Evolutionary conservation across 345 rosid genomes (phyloP), one percentile per base, ranked within the genome.

Genomic region (Salix purpurea): DNA sequence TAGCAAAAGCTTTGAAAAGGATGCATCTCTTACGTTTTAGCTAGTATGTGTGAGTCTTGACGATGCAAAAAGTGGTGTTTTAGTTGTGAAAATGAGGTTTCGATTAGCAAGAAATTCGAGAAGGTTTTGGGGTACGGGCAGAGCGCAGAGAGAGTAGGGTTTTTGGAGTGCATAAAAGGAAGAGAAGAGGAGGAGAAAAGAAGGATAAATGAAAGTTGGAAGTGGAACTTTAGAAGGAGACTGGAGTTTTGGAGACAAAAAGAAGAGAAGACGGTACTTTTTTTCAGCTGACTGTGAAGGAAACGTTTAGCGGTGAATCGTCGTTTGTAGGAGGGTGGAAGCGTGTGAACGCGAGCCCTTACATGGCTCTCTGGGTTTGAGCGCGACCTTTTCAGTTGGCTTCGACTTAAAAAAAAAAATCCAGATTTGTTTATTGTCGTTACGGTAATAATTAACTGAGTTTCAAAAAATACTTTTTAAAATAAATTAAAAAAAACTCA

Each of bases 1-100:
- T 65, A 61, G 72, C 64, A 30, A 5, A 26, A 77, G 46, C 70
- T 58, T 70, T 70, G 70, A 66, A 79, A 24, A 34, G 90, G 86
- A 67, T 81, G 72, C 90, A 85, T 83, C 30, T 67, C 3, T 14
- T 30, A 7, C 44, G 42, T 39, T 69, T 5, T 32, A 58, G 50
- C 30, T 46, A 12, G 52, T 12, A 19, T 58, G 26, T 58, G 64
- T 6, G 26, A 58, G 64, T 58, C 13, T 7, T 58, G 50, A 46
- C 0, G 50, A 46, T 46, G 14, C 52, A 46, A 15, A 46, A 46
- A 46, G 52, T 46, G 4, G 52, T 46, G 23, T 58, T 19, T 58
- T 19, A 6, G 8, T 5, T 19, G 23, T 62, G 66, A 62, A 62
- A 62, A 62, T 62, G 66, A 62, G 66, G 28, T 62, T 62, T 46